These are phyloP conservation scores for Populus nigra DNA, from an alignment of 345 rosid species.

Conservation along the genomic window DNA sequence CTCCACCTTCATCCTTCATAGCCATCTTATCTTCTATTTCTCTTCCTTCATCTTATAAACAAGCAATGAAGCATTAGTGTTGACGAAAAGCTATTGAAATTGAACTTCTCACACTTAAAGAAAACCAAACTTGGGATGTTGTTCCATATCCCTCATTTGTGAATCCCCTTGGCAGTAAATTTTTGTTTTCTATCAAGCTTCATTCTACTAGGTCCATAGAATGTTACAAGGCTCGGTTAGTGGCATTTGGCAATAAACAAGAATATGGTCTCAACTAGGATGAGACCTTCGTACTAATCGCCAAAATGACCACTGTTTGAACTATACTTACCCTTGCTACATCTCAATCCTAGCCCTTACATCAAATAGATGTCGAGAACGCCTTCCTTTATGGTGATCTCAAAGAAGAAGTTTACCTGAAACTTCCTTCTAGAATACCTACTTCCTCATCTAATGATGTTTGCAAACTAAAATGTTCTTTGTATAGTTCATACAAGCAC, in stretches of 20 bases:
- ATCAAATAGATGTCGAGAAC: background rate
- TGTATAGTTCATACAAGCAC: too few species aligned
- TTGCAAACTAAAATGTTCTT: too few species aligned
- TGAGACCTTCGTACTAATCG: background rate
- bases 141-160: background rate
- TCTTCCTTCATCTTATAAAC: background rate
- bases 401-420: too few species aligned
- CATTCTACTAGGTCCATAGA: background rate
- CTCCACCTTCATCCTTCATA: background rate
- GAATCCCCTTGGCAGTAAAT: background rate
- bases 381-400: too few species aligned
- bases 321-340: background rate
- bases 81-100: background rate
- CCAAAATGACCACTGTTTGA: background rate
- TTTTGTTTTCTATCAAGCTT: background rate
- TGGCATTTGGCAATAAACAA: background rate
- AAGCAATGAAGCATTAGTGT: background rate
- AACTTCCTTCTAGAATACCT: too few species aligned
- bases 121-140: background rate
- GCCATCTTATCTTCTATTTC: conserved; percentile 3
- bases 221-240: background rate
- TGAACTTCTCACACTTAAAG: background rate
- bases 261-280: background rate
- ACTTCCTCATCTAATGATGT: too few species aligned
- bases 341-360: background rate